Evolutionary conservation across 1,284 basidiomycete genomes (phyloP).

Genomic region (Malassezia caprae): DNA sequence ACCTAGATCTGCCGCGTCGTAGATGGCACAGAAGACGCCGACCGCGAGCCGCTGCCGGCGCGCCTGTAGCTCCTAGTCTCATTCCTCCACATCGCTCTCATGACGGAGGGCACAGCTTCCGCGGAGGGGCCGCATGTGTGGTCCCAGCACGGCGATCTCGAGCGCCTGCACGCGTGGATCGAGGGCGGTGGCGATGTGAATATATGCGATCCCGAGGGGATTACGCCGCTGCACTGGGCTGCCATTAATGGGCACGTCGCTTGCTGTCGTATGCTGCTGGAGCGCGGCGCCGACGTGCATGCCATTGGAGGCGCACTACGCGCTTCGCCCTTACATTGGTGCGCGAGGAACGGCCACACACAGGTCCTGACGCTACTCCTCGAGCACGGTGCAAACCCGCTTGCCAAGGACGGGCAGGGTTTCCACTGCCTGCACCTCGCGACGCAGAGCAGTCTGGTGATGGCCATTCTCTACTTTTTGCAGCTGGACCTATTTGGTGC

Average conservation of each 20-base stretch:
- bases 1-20: constrained; percentile 25
- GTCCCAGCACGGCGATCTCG: constrained; percentile 74
- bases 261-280: constrained; percentile 55
- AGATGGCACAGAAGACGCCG: constrained; percentile 30
- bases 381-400: constrained; percentile 79
- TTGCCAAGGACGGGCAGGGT: constrained; percentile 79
- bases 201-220: constrained; percentile 76
- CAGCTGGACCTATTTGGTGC: constrained; percentile 60
- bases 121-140: constrained; percentile 59
- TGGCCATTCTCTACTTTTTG: constrained; percentile 78
- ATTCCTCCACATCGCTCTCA: background rate
- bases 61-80: background rate
- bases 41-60: constrained; percentile 2
- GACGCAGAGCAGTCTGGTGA: constrained; percentile 84
- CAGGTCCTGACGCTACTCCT: constrained; percentile 87
- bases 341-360: constrained; percentile 81
- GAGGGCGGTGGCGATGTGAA: constrained; percentile 66
- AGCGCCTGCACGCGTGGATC: constrained; percentile 60
- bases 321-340: constrained; percentile 97
- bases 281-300: constrained; percentile 89
- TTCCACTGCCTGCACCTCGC: constrained; percentile 93
- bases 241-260: constrained; percentile 72
- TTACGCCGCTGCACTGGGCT: constrained; percentile 94
- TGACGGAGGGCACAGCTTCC: background rate
- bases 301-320: constrained; percentile 84